phyloP scores from a whole-genome alignment of 139 green algal genomes.

The Tetratostichococcus sp. region DNA sequence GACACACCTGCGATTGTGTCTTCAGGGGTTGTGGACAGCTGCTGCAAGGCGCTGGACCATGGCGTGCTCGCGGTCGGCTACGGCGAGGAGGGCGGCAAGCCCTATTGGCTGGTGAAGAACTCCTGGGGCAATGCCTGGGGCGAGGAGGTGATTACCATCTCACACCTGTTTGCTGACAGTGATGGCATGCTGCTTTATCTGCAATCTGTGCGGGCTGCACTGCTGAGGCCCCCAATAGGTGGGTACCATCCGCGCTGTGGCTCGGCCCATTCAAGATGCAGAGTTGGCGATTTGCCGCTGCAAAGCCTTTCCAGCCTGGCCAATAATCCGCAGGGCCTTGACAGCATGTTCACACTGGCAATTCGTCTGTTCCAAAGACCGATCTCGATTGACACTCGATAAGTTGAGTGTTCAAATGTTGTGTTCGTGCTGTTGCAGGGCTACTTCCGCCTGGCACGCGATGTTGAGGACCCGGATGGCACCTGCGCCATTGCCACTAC shows the following conservation, averaged over 20 bases:
- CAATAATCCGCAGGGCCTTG: too few species aligned
- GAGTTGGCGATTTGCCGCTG: too few species aligned
- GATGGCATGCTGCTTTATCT: too few species aligned
- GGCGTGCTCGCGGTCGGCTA: slow-evolving; percentile 84
- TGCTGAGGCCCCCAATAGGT: too few species aligned
- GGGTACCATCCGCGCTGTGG: too few species aligned
- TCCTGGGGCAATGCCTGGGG: slow-evolving; percentile 60
- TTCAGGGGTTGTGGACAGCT: slow-evolving; percentile 44
- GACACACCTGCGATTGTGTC: slow-evolving; percentile 5
- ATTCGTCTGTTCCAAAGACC: too few species aligned
- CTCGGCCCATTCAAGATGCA: too few species aligned
- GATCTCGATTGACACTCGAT: too few species aligned
- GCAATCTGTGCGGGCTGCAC: too few species aligned
- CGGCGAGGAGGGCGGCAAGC: slow-evolving; percentile 15
- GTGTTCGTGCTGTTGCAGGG: slow-evolving; percentile 30
- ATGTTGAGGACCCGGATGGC: slow-evolving; percentile 25
- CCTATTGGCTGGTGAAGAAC: slow-evolving; percentile 93
- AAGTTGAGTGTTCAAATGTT: too few species aligned
- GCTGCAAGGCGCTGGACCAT: slow-evolving; percentile 82
- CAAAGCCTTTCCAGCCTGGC: too few species aligned
- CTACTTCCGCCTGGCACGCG: slow-evolving; percentile 67
- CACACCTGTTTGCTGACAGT: not conserved
- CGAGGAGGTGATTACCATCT: not conserved
- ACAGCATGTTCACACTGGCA: too few species aligned
- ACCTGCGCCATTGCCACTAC: slow-evolving; percentile 58